These are phyloP conservation scores for Ophiostoma perfectum DNA, from an alignment of 2,329 filamentous ascomycete genomes.

Conservation along the genomic window DNA sequence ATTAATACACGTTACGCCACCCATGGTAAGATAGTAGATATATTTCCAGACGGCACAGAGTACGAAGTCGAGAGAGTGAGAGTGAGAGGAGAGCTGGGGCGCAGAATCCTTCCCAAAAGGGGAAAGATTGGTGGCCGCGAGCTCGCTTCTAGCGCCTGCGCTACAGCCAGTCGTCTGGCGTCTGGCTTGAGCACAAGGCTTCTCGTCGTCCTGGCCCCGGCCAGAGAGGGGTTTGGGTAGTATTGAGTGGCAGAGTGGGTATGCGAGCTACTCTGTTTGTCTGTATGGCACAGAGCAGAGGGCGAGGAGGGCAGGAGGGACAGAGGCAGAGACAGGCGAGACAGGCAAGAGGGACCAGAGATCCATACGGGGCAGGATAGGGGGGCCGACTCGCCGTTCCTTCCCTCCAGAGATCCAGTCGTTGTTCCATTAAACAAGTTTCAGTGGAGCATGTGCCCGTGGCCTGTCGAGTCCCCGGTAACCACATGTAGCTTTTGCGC, in stretches of 20 bases:
- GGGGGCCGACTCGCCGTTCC: not conserved
- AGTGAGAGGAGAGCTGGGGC: conserved; percentile 13
- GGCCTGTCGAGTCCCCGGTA: not conserved
- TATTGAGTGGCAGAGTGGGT: not conserved
- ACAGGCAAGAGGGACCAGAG: not conserved
- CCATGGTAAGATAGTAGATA: not conserved
- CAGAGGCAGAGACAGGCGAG: not conserved
- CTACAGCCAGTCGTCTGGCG: not conserved
- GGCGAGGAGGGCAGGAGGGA: not conserved
- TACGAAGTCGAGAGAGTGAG: not conserved
- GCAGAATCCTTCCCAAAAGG: conserved; percentile 19
- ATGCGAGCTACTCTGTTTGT: too few relatives aligned
- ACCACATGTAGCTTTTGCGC: not conserved
- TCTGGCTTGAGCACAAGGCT: not conserved
- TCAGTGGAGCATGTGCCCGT: conserved; percentile 11
- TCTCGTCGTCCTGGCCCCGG: not conserved
- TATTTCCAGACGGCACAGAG: not conserved
- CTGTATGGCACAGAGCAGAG: not conserved
- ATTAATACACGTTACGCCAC: not conserved
- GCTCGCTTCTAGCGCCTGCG: not conserved
- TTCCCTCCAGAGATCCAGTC: too few relatives aligned
- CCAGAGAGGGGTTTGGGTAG: not conserved
- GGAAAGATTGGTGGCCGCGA: conserved; percentile 3
- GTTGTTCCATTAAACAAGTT: conserved; percentile 9
- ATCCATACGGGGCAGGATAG: not conserved